Base-by-base conservation (phyloP, 176 grass and related monocot genomes). In the Oryza nivara region DNA sequence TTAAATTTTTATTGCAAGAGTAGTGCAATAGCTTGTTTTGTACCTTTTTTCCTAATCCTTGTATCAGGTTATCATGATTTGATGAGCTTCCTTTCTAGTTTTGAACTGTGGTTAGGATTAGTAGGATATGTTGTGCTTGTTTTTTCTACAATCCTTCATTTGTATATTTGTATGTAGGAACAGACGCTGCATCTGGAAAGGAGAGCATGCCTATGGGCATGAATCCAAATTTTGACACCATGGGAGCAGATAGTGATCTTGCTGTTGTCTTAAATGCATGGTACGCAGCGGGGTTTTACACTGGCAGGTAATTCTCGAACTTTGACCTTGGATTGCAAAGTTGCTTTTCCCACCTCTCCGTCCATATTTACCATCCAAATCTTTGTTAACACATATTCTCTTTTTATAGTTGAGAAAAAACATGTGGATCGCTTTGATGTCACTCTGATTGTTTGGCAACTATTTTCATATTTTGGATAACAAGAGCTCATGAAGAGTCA, bases 221-320 rank as follows among this genome's bases (percentile, higher is more conserved):
- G 67, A 44, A 68, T 38, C 80, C 54, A 7, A 81, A 80, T 77
- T 86, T 85, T 22, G 68, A 88, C 17, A 51, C 41, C 82, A 52
- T 65, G 41, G 56, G 79, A 65, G 77, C 44, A 60, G 85, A 91
- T 80, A 81, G 77, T 46, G 92, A 91, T 89, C 92, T 94, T 68
- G 70, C 87, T 68, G 81, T 67, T 75, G 86, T 97, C 78, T 83
- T 97, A 49, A 92, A 87, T 85, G 86, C 95, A 72, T 94, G 95
- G 92, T 97, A 89, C 89, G 88, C 88, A 45, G 92, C 95, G 81
- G 95, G 95, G 19, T 97, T 97, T 81, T 80, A 92, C 71, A 94
- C 95, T 78, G 82, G 89, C 84, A 97, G 95, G 95, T 91, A 89
- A 91, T 46, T 16, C 14, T 54, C 35, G 16, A 51, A 56, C 73